Evolutionary conservation across 768 basidiomycete species (phyloP), one percentile per base, ranked within the genome.

Genomic region (Holtermannia corniformis): DNA sequence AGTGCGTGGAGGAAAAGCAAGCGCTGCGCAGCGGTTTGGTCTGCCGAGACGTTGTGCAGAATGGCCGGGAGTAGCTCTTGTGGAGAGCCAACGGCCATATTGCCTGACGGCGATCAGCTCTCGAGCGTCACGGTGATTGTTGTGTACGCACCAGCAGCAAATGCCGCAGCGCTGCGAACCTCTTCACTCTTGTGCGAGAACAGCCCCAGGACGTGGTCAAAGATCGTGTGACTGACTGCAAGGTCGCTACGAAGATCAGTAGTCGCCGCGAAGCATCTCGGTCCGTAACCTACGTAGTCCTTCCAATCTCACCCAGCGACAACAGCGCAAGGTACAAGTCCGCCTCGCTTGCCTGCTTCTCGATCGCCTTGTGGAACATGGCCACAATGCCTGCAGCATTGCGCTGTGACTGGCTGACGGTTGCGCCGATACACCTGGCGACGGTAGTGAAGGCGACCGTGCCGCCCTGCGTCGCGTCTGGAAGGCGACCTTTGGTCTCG

Each of bases 41-140:
- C 60, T 0, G 59, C 49, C 13, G 65, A 62, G 55, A 75, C 68
- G 59, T 87, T 78, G 61, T 83, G 82, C 60, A 95, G 80, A 58
- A 97, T 85, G 4, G 78, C 77, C 23, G 90, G 89, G 3, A 97
- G 77, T 79, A 90, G 95, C 63, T 83, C 80, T 12, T 82, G 81
- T 21, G 92, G 76, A 63, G 89, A 93, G 3, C 95, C 95, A 40
- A 96, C 92, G 12, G 92, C 87, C 47, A 99, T 87, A 68, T 96
- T 97, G 32, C 92, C 91, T 86, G 55, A 25, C 26, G n/a, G 21
- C 32, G 19, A 47, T 43, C 21, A 51, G 19, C 22, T 37, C 7
- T 37, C 32, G n/a, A n/a, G n/a, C n/a, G n/a, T n/a, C n/a, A n/a
- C n/a, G n/a, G n/a, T n/a, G n/a, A n/a, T n/a, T n/a, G n/a, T 22